A percentile compares a stretch with the other conserved stretches of the same genome.
Evolutionary conservation across 192 early-diverging fungal genomes (phyloP).

Genomic region (Helicostylum pulchrum): DNA sequence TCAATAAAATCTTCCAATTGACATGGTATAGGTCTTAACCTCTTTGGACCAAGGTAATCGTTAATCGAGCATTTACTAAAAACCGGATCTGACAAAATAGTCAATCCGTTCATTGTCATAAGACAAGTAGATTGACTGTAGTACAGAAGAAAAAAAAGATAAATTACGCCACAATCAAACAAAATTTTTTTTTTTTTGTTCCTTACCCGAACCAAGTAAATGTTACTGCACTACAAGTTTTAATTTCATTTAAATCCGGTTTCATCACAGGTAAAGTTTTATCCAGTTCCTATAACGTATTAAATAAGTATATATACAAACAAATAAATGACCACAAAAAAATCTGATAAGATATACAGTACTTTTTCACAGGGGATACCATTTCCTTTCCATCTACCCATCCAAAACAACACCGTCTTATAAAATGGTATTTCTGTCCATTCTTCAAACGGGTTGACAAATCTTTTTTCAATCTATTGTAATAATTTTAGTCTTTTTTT

Average conservation of each 20-base stretch:
- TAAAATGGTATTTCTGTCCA: slow-evolving; percentile 41
- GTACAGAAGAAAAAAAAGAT: neutral
- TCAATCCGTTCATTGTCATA: slow-evolving; percentile 56
- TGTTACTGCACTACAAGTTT: neutral
- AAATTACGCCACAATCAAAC: neutral
- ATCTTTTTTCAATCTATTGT: slow-evolving; percentile 21
- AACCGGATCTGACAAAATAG: slow-evolving; percentile 47
- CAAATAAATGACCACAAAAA: neutral
- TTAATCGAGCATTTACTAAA: slow-evolving; percentile 27
- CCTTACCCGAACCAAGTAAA: slow-evolving; percentile 32
- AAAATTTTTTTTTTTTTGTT: neutral
- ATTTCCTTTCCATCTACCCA: slow-evolving; percentile 26
- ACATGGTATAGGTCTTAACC: slow-evolving; percentile 51
- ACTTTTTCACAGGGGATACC: slow-evolving; percentile 21
- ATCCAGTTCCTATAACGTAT: slow-evolving; percentile 18
- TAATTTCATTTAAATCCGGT: slow-evolving; percentile 17
- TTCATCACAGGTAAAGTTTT: slow-evolving; percentile 25
- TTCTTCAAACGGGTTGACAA: slow-evolving; percentile 59
- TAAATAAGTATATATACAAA: neutral
- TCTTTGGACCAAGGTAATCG: slow-evolving; percentile 42
- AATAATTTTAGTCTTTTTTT: neutral
- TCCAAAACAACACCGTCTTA: slow-evolving; percentile 34
- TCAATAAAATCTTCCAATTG: slow-evolving; percentile 40
- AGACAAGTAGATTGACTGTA: slow-evolving; percentile 53
- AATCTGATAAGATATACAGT: neutral